Evolutionary conservation across 1,284 basidiomycete species (phyloP).

Genomic region (Singerocomus rubriflavus): DNA sequence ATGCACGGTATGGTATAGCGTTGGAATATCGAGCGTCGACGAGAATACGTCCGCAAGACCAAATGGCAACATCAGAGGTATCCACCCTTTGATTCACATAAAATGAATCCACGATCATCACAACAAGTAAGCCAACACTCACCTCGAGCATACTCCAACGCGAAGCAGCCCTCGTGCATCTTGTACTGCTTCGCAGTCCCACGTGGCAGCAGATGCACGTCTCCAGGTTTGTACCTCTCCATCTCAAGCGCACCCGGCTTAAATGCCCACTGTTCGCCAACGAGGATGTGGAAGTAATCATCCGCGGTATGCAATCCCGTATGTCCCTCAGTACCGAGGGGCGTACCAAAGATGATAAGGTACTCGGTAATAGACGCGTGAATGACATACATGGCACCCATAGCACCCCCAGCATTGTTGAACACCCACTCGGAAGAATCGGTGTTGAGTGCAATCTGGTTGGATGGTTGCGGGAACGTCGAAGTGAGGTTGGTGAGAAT

Average conservation of each 20-base stretch:
- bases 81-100: conserved; percentile 63
- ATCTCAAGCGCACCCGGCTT: conserved; percentile 74
- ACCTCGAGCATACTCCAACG: conserved; percentile 94
- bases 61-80: conserved; percentile 90
- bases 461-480: conserved; percentile 51
- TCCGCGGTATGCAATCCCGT: conserved; percentile 92
- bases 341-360: conserved; percentile 94
- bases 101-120: background rate
- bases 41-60: conserved; percentile 84
- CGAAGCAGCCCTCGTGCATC: conserved; percentile 94
- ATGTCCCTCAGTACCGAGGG: conserved; percentile 96
- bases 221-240: conserved; percentile 83
- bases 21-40: conserved; percentile 87
- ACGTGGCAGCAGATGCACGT: conserved; percentile 79
- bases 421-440: conserved; percentile 87
- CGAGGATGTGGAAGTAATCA: conserved; percentile 96
- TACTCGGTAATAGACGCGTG: conserved; percentile 94
- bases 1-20: conserved; percentile 76
- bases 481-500: conserved; percentile 74
- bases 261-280: conserved; percentile 93
- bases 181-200: conserved; percentile 95
- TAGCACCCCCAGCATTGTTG: conserved; percentile 97
- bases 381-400: conserved; percentile 98
- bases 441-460: conserved; percentile 56
- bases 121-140: conserved; percentile 16